A percentile compares a stretch with the other conserved stretches of the same genome.
Conservation (phyloP, 1,284 basidiomycete genomes). For the Ustilago lituana region DNA sequence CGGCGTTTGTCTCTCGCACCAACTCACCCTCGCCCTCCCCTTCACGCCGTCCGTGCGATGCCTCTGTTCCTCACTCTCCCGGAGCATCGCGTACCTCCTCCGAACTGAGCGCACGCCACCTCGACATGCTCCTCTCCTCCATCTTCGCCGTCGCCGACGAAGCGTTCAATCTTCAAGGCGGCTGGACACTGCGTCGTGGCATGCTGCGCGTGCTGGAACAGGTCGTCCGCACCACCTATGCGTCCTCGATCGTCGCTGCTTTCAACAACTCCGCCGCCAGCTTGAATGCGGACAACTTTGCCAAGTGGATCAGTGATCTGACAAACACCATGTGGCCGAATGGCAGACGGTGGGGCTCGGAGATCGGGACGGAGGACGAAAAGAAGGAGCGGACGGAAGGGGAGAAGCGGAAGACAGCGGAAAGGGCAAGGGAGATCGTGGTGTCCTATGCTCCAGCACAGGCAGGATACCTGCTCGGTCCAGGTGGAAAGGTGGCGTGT, state of each 20-base stretch:
- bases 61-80: background rate
- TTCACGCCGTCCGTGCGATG: conserved; percentile 12
- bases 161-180: conserved; percentile 65
- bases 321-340: conserved; percentile 63
- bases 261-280: conserved; percentile 58
- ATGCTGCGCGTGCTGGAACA: conserved; percentile 67
- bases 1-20: conserved; percentile 36
- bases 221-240: conserved; percentile 64
- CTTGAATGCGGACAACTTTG: conserved; percentile 54
- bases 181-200: conserved; percentile 66
- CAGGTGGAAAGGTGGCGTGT: conserved; percentile 60
- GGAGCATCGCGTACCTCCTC: background rate
- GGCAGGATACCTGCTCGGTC: conserved; percentile 61
- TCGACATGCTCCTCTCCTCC: conserved; percentile 65
- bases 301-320: conserved; percentile 50
- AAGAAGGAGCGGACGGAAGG: conserved; percentile 25
- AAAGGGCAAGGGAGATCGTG: conserved; percentile 56
- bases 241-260: conserved; percentile 53
- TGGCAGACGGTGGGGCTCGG: conserved; percentile 33
- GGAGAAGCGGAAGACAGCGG: conserved; percentile 50
- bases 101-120: conserved; percentile 49
- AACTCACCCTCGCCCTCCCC: conserved; percentile 35
- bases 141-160: conserved; percentile 67
- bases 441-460: conserved; percentile 63
- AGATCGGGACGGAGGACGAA: conserved; percentile 26